Base-by-base conservation (phyloP, 305 asterid species). In the Stenogyne calaminthoides region DNA sequence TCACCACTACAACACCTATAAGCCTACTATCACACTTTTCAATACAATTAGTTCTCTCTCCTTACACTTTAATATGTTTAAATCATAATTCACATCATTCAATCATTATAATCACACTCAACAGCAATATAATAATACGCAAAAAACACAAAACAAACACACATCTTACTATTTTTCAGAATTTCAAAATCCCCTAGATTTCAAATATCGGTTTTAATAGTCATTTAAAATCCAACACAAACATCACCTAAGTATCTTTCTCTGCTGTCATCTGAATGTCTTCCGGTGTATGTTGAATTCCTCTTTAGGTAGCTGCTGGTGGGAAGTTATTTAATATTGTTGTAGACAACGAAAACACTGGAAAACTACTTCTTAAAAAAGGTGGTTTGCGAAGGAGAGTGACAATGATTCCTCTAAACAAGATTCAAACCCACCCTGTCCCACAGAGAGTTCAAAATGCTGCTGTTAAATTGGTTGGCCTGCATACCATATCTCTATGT, bases 381-480 rank as follows among this genome's bases (percentile, higher is more conserved):
- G 98, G 97, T 47, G 89, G 88, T 76, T 88, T 92, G 64, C 91
- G 91, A 54, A 92, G 91, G 83, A 89, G 98, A 84, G 94, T 90
- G 82, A 95, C 99, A 47, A 89, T 92, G 76, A 90, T 95, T 79
- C 99, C 99, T 76, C 82, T 95, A 67, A 95, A 88, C 89, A 89
- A 92, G 89, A 92, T 95, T 80, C 91, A 88, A 67, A 86, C 85
- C 66, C 81, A 86, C 81, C 89, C 93, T 69, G 82, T 92, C 76
- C 78, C 95, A 19, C 80, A 72, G 54, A 85, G 80, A 83, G 83
- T 88, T 73, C 90, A 87, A 73, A 82, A 73, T 77, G 86, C 96
- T 81, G 99, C 99, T 66, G 79, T 76, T 76, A 95, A 81, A 78
- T 77, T 95, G 94, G 98, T 90, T 58, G 61, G 88, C 64, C 73